Evolutionary conservation across 2,329 filamentous ascomycete genomes (phyloP).

Genomic region (Aureobasidium lini): DNA sequence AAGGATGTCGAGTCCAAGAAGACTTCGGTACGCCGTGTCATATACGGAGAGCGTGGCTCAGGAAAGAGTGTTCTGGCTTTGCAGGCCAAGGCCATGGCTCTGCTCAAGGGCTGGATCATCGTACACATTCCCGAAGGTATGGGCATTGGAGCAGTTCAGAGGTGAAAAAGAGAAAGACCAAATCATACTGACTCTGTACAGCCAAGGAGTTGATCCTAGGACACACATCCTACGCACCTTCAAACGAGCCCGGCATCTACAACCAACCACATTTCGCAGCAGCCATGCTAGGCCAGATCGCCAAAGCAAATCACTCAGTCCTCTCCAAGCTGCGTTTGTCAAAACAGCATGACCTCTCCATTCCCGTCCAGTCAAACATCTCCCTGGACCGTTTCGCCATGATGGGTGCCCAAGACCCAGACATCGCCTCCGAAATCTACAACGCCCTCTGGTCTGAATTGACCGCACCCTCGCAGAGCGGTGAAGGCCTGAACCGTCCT

Average conservation of each 20-base stretch:
- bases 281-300: slow-evolving; percentile 64
- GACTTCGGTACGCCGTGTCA: slow-evolving; percentile 54
- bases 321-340: slow-evolving; percentile 49
- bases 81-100: slow-evolving; percentile 74
- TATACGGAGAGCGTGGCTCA: slow-evolving; percentile 65
- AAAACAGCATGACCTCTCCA: slow-evolving; percentile 50
- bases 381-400: slow-evolving; percentile 62
- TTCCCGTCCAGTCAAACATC: slow-evolving; percentile 50
- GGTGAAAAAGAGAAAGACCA: not conserved
- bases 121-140: slow-evolving; percentile 81
- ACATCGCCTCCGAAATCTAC: slow-evolving; percentile 74
- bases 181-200: slow-evolving; percentile 18
- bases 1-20: slow-evolving; percentile 34
- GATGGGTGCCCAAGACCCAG: slow-evolving; percentile 63
- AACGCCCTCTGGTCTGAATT: slow-evolving; percentile 76
- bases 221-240: slow-evolving; percentile 69
- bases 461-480: slow-evolving; percentile 38
- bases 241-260: slow-evolving; percentile 54
- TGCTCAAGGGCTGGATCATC: slow-evolving; percentile 80
- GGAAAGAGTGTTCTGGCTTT: slow-evolving; percentile 85
- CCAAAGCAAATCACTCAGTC: slow-evolving; percentile 61
- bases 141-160: not conserved
- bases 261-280: slow-evolving; percentile 72
- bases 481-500: slow-evolving; percentile 41
- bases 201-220: slow-evolving; percentile 67